phyloP scores from a whole-genome alignment of 306 rosid genomes.

The Betula pendula region DNA sequence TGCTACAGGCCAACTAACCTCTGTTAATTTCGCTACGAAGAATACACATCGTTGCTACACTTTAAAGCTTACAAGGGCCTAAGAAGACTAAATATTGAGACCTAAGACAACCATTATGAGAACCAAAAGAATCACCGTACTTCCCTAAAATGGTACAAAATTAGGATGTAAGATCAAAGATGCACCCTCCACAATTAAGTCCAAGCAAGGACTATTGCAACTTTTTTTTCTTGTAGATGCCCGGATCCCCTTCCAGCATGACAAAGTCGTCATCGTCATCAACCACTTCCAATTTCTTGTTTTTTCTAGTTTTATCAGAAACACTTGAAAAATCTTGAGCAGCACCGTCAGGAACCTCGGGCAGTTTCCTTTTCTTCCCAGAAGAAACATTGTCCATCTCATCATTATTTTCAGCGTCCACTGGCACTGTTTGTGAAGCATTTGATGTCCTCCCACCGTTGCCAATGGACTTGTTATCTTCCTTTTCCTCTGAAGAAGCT shows the following conservation, averaged over 20 bases:
- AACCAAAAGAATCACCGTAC: slow-evolving; percentile 62
- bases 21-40: slow-evolving; percentile 43
- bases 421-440: slow-evolving; percentile 16
- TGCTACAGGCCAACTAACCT: slow-evolving; percentile 1
- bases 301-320: slow-evolving; percentile 39
- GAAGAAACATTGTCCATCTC: slow-evolving; percentile 34
- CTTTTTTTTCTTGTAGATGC: slow-evolving; percentile 63
- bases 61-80: slow-evolving; percentile 31
- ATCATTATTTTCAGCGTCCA: slow-evolving; percentile 42
- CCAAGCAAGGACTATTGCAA: slow-evolving; percentile 42
- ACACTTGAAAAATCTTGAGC: slow-evolving; percentile 23
- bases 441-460: slow-evolving; percentile 62
- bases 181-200: slow-evolving; percentile 25
- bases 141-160: slow-evolving; percentile 70
- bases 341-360: slow-evolving; percentile 32
- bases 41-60: slow-evolving; percentile 44
- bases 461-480: slow-evolving; percentile 45
- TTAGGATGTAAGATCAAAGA: slow-evolving; percentile 45
- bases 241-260: slow-evolving; percentile 52
- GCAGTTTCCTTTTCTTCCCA: slow-evolving; percentile 62
- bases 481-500: slow-evolving; percentile 52
- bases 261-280: slow-evolving; percentile 72
- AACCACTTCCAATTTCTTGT: slow-evolving; percentile 53
- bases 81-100: slow-evolving; percentile 39
- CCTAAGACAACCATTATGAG: slow-evolving; percentile 52